A percentile compares a stretch with the other conserved stretches of the same genome.
Conservation (phyloP, 1,284 basidiomycete genomes). For the Singerocomus rubriflavus region DNA sequence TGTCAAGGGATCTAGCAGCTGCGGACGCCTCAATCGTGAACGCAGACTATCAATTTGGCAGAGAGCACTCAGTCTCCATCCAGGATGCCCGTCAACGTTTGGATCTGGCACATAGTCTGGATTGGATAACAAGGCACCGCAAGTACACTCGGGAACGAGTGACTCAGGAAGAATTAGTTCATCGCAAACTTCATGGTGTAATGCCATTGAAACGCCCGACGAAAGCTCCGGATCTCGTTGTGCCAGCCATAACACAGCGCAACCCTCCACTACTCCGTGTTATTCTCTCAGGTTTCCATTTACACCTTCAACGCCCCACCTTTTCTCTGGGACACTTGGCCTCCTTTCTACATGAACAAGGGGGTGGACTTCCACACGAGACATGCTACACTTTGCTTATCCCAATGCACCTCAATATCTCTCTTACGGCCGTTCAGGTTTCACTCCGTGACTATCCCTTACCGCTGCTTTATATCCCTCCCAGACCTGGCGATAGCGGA, state of each 20-base stretch:
- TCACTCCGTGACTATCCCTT: constrained; percentile 82
- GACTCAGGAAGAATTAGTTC: constrained; percentile 30
- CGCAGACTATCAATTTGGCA: constrained; percentile 54
- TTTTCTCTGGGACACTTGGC: constrained; percentile 58
- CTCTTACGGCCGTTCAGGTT: constrained; percentile 60
- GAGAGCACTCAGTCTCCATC: constrained; percentile 63
- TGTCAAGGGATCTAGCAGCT: constrained; percentile 35
- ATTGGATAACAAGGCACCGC: constrained; percentile 67
- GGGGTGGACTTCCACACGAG: constrained; percentile 67
- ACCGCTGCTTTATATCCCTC: constrained; percentile 62
- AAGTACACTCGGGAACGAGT: constrained; percentile 37
- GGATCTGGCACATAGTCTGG: constrained; percentile 70
- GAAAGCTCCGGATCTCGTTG: constrained; percentile 34
- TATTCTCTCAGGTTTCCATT: constrained; percentile 55
- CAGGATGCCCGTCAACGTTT: constrained; percentile 76
- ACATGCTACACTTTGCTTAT: constrained; percentile 80
- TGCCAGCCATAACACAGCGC: constrained; percentile 37
- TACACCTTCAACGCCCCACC: constrained; percentile 62
- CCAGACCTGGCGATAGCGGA: constrained; percentile 33
- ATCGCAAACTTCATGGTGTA: constrained; percentile 36
- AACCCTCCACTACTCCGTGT: constrained; percentile 77
- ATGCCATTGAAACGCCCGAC: constrained; percentile 29
- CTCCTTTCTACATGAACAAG: constrained; percentile 72
- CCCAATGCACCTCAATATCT: constrained; percentile 78
- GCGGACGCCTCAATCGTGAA: constrained; percentile 19